Evolutionary conservation across 2,329 filamentous ascomycete species (phyloP), one percentile per base, ranked within the genome.

Genomic region (Trichoderma lentiforme): DNA sequence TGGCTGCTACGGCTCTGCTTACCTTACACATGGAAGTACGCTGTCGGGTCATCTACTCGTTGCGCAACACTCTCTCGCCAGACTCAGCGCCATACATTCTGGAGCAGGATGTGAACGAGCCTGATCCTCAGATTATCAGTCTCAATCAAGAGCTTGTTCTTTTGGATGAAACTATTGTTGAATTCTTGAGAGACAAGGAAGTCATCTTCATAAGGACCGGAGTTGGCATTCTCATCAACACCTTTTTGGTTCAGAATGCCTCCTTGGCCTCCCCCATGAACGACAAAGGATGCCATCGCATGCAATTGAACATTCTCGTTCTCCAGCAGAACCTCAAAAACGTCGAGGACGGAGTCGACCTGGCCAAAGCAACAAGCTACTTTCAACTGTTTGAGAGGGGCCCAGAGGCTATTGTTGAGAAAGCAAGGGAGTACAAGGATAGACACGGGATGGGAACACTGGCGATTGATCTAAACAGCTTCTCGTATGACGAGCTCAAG

Each of bases 261-360:
- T 84, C 86, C 21, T 88, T 89, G 78, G 92, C 95, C 58, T 90
- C 90, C 64, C 90, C 92, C 8, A 95, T 99, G 90, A 98, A 99
- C 80, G 84, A 83, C 47, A 89, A 92, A 76, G 96, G 96, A 56
- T 93, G 91, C 73, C 90, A 91, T n/a, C 89, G 94, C 47, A 94
- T 99, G 89, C 92, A 94, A 80, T 89, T 98, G 77, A 97, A 99
- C 80, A 94, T 98, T 63, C 87, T 98, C 28, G 96, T 99, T 53
- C 85, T 99, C 66, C 95, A 98, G 82, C 96, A 99, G 80, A 98
- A 97, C 77, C 89, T 99, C 70, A 97, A 97, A 84, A 97, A 97
- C 75, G 91, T 99, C 68, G 94, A 96, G 81, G 86, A 88, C 2
- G 88, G 87, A 9, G 91, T 93, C 3, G 86, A 88, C 71, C 84